Percentiles rank a stretch among this genome's conserved stretches.
Conservation (phyloP, 805 yeast genomes). For the Alloascoidea africana region DNA sequence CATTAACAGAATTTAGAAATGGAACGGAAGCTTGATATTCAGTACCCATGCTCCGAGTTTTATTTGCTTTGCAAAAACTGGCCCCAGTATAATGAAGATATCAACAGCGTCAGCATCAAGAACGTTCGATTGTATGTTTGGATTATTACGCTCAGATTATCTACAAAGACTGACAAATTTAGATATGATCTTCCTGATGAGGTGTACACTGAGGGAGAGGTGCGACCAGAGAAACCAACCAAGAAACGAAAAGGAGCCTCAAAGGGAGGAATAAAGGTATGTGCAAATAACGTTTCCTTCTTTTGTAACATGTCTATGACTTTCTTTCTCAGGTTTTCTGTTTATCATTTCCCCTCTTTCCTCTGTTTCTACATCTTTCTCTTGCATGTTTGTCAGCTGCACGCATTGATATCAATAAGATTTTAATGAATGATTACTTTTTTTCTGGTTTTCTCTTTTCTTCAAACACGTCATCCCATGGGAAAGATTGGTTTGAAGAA, state of each 20-base stretch:
- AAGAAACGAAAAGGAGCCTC: slow-evolving; percentile 23
- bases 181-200: slow-evolving; percentile 65
- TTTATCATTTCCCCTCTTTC: slow-evolving; percentile 1
- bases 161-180: background rate
- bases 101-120: slow-evolving; percentile 46
- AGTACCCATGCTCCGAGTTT: slow-evolving; percentile 82
- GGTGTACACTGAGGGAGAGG: slow-evolving; percentile 71
- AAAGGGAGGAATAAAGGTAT: slow-evolving; percentile 4
- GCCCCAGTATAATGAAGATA: slow-evolving; percentile 46
- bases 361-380: background rate
- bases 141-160: background rate
- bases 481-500: too few species aligned
- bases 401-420: too few species aligned
- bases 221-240: slow-evolving; percentile 51
- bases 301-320: too few species aligned
- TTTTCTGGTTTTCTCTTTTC: too few species aligned
- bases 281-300: too few species aligned
- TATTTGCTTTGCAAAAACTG: slow-evolving; percentile 66
- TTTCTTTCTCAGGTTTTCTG: background rate
- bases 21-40: slow-evolving; percentile 47
- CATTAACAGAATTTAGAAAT: slow-evolving; percentile 5
- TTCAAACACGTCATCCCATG: too few species aligned
- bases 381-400: too few species aligned
- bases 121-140: slow-evolving; percentile 41
- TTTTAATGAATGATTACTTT: background rate